Percentiles rank a stretch among this genome's conserved stretches.
Evolutionary conservation across 495 filamentous ascomycete genomes (phyloP).

Genomic region (Talaromyces stipitatus): DNA sequence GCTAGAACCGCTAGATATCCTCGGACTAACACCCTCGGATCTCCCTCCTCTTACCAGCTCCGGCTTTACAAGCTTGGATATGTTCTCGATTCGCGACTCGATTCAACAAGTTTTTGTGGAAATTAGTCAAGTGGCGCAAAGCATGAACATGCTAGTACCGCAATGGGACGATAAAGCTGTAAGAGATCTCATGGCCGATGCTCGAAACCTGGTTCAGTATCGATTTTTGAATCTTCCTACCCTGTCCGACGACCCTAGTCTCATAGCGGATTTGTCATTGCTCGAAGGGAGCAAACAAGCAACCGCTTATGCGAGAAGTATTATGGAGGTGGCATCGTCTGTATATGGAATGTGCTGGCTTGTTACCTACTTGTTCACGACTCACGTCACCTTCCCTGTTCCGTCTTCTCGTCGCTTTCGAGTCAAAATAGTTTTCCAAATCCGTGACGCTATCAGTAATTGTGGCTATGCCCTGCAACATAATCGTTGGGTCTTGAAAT

Average conservation of each 20-base stretch:
- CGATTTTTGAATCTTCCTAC: conserved; percentile 4
- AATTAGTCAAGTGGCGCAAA: background rate
- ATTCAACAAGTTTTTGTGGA: background rate
- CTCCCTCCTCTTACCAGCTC: background rate
- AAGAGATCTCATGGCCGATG: background rate
- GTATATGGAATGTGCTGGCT: conserved; percentile 4
- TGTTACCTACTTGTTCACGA: background rate
- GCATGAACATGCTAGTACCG: background rate
- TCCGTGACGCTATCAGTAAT: background rate
- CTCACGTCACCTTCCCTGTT: conserved; percentile 3
- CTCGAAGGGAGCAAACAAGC: background rate
- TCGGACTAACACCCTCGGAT: background rate
- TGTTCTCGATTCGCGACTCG: background rate
- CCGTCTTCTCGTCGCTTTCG: conserved; percentile 5
- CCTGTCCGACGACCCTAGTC: background rate
- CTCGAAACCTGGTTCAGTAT: conserved; percentile 6
- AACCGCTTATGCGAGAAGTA: background rate
- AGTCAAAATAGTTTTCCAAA: background rate
- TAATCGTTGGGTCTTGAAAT: background rate
- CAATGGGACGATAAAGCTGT: background rate
- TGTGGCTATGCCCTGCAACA: background rate
- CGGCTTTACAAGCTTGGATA: background rate
- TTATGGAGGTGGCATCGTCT: background rate
- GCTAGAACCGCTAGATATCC: background rate
- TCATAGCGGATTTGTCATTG: background rate